Evolutionary conservation across 2,329 filamentous ascomycete species (phyloP).

Genomic region (Hymenoscyphus repandus): DNA sequence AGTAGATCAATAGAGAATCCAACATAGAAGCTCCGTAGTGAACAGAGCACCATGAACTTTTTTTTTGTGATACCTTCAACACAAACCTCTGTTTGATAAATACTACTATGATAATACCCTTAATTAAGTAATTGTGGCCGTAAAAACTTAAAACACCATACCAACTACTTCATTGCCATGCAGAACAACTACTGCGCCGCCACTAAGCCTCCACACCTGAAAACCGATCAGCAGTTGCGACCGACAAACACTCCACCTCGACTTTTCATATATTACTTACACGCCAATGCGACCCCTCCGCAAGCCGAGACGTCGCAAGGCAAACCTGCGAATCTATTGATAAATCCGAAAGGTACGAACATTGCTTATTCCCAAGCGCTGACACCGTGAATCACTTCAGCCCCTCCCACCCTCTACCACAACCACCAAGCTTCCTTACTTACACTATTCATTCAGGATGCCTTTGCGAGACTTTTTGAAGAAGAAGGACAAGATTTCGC

Average conservation of each 20-base stretch:
- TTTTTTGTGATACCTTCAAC: background rate
- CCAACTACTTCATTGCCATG: background rate
- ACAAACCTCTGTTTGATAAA: background rate
- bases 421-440: background rate
- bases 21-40: background rate
- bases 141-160: conserved; percentile 2
- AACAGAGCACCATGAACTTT: background rate
- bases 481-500: conserved; percentile 52
- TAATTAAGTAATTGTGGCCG: background rate
- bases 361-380: conserved; percentile 9
- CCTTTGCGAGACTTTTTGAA: conserved; percentile 55
- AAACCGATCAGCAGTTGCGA: conserved; percentile 21
- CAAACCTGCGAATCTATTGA: conserved; percentile 20
- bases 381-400: conserved; percentile 3
- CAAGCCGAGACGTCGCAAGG: conserved; percentile 17
- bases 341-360: conserved; percentile 3
- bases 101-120: background rate
- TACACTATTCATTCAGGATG: conserved; percentile 38
- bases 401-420: background rate
- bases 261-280: background rate
- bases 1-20: conserved; percentile 7
- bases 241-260: background rate
- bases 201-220: conserved; percentile 16
- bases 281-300: conserved; percentile 12
- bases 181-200: background rate